A percentile compares a stretch with the other conserved stretches of the same genome.
These are phyloP conservation scores for Ustilago hordei DNA, from an alignment of 1,284 basidiomycete genomes.

Conservation along the genomic window DNA sequence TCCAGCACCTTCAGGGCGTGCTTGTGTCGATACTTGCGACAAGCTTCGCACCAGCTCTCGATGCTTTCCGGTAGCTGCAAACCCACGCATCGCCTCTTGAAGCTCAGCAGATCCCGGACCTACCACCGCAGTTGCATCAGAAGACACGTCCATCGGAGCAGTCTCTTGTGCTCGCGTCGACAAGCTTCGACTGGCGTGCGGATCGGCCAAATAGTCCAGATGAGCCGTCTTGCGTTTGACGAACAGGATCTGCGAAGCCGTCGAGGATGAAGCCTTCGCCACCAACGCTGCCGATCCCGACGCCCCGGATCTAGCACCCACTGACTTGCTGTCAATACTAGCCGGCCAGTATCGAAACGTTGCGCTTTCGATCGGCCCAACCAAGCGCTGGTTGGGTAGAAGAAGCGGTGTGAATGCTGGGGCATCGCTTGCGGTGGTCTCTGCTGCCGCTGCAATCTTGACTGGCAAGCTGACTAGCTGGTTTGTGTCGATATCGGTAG, in stretches of 20 bases:
- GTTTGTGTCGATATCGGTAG: constrained; percentile 72
- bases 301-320: background rate
- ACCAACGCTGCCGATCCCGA: constrained; percentile 5
- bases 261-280: background rate
- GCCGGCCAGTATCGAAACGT: constrained; percentile 85
- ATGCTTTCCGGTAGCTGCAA: constrained; percentile 78
- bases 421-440: background rate
- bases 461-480: constrained; percentile 56
- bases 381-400: constrained; percentile 76
- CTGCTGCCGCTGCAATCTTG: constrained; percentile 10
- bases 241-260: constrained; percentile 47
- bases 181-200: constrained; percentile 88
- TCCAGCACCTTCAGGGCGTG: background rate
- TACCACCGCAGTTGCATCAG: constrained; percentile 11
- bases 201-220: constrained; percentile 90
- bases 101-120: constrained; percentile 74
- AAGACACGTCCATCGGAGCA: constrained; percentile 21
- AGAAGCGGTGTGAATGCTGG: constrained; percentile 76
- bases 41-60: constrained; percentile 55
- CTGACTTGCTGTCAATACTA: constrained; percentile 33
- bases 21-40: constrained; percentile 22
- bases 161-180: constrained; percentile 33
- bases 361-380: constrained; percentile 81
- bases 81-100: constrained; percentile 83
- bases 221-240: constrained; percentile 93